Conservation (phyloP, 352 stramenopile genomes). For the Phytophthora megakarya region DNA sequence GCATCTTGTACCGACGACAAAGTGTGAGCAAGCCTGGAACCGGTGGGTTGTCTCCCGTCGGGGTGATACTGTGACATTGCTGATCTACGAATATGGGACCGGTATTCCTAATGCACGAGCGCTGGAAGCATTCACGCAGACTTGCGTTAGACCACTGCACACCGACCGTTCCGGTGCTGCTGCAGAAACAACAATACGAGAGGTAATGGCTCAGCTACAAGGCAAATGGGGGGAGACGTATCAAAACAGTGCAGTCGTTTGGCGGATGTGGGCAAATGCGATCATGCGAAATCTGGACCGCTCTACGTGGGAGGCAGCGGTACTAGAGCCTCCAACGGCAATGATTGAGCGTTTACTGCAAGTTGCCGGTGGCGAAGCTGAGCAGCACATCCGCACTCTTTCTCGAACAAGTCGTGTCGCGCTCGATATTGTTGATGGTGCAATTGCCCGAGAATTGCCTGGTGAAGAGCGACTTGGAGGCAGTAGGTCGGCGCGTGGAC, state of each 20-base stretch:
- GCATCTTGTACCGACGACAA: slow-evolving; percentile 14
- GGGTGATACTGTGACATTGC: slow-evolving; percentile 6
- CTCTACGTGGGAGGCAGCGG: no score
- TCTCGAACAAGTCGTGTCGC: no score
- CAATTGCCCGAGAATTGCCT: no score
- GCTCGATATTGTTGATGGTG: no score
- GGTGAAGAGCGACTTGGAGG: no score
- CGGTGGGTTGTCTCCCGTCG: slow-evolving; percentile 2
- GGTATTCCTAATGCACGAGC: slow-evolving; percentile 14
- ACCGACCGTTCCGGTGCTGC: slow-evolving; percentile 11
- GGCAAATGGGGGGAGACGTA: neutral
- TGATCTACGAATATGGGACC: slow-evolving; percentile 14
- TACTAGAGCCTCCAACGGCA: no score
- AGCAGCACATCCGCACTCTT: no score
- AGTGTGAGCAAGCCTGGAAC: slow-evolving; percentile 14
- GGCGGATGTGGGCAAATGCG: neutral
- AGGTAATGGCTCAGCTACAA: slow-evolving; percentile 1
- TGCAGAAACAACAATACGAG: no score
- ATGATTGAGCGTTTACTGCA: no score
- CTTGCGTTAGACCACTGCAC: slow-evolving; percentile 8
- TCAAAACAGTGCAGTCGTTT: slow-evolving; percentile 6
- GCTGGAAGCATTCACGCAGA: slow-evolving; percentile 13
- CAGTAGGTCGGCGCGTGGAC: no score
- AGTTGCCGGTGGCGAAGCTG: no score
- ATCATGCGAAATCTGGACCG: no score